Base-by-base conservation (phyloP, 768 basidiomycete genomes). In the Collybiopsis luxurians region DNA sequence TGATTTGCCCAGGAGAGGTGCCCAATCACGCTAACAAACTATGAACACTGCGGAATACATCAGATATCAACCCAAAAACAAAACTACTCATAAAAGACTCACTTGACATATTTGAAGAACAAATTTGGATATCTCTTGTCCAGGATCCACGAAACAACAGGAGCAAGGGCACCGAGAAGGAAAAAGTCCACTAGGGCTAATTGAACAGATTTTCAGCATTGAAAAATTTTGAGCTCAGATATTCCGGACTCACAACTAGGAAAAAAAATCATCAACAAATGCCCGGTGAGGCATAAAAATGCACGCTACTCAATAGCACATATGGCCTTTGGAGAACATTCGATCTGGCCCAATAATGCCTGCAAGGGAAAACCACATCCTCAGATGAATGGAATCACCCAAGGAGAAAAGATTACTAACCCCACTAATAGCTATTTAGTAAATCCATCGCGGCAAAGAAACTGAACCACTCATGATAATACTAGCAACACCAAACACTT, bases 151-250 rank as follows among this genome's bases (percentile, higher is more conserved):
- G 82, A 76, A 38, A 84, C 64, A 45, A 89, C 63, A 0, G 90
- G 90, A 30, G 83, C 80, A 13, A 83, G 61, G 7, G 87, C 83
- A 27, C 92, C 91, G 42, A 87, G 74, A 49, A 89, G 70, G 75
- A 93, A 92, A 72, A 90, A 91, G 57, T 83, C 84, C 17, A 81
- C 66, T 21, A 92, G 70, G 3, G 78, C 85, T 81, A n/a, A n/a
- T n/a, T n/a, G n/a, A n/a, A n/a, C n/a, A n/a, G n/a, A n/a, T n/a
- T n/a, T n/a, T n/a, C n/a, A n/a, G n/a, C n/a, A n/a, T n/a, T n/a
- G 26, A 68, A 65, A 24, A 30, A 2, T 23, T n/a, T n/a, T n/a
- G n/a, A n/a, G 11, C 31, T 34, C 13, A 34, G 31, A 34, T 6
- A 5, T 13, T 27, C 46, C 54, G 45, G 23, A 43, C 31, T 38